These are phyloP conservation scores for Tinospora cordifolia DNA, from an alignment of 164 flowering plant genomes.

Conservation along the genomic window DNA sequence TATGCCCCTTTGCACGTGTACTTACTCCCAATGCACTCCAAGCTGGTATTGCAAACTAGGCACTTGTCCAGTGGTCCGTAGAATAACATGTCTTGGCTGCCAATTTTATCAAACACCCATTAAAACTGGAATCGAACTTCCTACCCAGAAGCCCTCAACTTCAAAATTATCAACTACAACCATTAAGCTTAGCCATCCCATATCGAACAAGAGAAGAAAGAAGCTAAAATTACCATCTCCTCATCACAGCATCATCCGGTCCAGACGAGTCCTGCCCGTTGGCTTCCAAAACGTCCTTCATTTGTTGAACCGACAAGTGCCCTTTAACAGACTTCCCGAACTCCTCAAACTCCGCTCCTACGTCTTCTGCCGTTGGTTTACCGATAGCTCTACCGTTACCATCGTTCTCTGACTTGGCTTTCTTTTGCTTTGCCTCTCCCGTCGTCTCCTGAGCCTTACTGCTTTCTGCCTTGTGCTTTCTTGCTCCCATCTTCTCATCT, in stretches of 20 bases:
- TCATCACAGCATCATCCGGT: constrained; percentile 13
- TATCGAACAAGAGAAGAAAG: too few relatives aligned
- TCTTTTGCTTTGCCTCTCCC: constrained; percentile 8
- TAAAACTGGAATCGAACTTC: too few relatives aligned
- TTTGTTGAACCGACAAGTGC: constrained; percentile 45
- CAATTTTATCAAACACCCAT: not conserved
- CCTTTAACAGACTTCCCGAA: constrained; percentile 37
- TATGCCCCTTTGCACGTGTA: constrained; percentile 44
- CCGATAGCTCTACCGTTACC: constrained; percentile 21
- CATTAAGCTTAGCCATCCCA: too few relatives aligned
- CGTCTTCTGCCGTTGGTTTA: constrained; percentile 17
- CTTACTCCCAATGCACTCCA: constrained; percentile 35
- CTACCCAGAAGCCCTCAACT: too few relatives aligned
- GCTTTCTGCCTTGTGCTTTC: constrained; percentile 37
- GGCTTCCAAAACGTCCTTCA: constrained; percentile 47
- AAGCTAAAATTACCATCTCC: constrained; percentile 7
- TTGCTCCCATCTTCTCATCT: constrained; percentile 31
- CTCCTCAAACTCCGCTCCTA: constrained; percentile 41
- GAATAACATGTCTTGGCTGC: constrained; percentile 66
- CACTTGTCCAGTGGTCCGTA: constrained; percentile 59
- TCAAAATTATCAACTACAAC: too few relatives aligned
- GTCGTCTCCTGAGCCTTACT: constrained; percentile 12
- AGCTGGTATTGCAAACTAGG: constrained; percentile 39
- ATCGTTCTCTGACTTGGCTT: constrained; percentile 20
- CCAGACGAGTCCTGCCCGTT: constrained; percentile 31